A percentile compares a stretch with the other conserved stretches of the same genome.
phyloP scores from a whole-genome alignment of 371 early-diverging fungal species.

The Umbelopsis sp. region DNA sequence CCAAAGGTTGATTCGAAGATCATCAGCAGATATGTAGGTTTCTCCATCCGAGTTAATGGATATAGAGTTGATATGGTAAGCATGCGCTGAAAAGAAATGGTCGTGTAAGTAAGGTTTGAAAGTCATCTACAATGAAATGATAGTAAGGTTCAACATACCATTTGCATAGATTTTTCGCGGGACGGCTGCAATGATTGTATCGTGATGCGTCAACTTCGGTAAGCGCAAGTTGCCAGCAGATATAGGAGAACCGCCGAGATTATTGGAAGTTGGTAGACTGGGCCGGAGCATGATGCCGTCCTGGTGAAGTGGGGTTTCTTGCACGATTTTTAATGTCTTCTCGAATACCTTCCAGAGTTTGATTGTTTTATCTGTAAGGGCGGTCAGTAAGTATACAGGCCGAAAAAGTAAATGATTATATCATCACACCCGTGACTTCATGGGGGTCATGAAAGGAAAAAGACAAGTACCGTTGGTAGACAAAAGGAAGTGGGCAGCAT shows the following conservation, averaged over 20 bases:
- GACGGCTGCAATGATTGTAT: conserved; percentile 93
- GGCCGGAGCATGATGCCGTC: conserved; percentile 17
- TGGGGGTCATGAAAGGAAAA: not conserved
- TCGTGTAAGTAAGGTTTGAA: not conserved
- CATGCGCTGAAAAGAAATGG: conserved; percentile 72
- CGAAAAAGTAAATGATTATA: conserved; percentile 19
- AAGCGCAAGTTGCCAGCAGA: conserved; percentile 64
- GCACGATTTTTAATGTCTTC: conserved; percentile 90
- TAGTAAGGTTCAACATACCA: conserved; percentile 30
- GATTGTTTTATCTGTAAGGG: conserved; percentile 91
- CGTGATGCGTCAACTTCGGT: conserved; percentile 90
- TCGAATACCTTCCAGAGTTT: conserved; percentile 99
- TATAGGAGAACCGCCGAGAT: conserved; percentile 68
- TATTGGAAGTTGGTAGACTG: conserved; percentile 36
- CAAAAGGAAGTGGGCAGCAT: conserved; percentile 94
- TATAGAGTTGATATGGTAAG: conserved; percentile 99
- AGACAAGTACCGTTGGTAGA: conserved; percentile 89
- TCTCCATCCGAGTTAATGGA: conserved; percentile 97
- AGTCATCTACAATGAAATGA: not conserved
- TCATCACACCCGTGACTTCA: conserved; percentile 10
- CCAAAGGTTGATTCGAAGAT: conserved; percentile 98
- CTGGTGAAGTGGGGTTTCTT: conserved; percentile 56
- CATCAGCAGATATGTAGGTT: conserved; percentile 98
- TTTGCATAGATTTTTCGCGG: conserved; percentile 96
- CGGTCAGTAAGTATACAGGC: not conserved